Percentiles rank a stretch among this genome's conserved stretches.
Conservation (phyloP, 148 eudicot genomes). For the Vaccinium vitisidaea region DNA sequence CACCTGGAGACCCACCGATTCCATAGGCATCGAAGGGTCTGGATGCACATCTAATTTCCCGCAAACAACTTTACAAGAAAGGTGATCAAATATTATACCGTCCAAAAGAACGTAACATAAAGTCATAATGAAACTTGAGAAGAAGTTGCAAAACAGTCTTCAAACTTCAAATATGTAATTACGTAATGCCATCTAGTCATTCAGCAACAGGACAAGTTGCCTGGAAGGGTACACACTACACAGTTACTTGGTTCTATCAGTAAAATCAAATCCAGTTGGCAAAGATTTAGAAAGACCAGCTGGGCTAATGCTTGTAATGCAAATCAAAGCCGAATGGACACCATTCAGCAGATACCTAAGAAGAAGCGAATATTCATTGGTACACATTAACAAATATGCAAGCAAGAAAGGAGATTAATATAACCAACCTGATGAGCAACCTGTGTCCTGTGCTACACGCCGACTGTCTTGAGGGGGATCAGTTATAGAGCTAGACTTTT, state of each 20-base stretch:
- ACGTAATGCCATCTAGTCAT: background rate
- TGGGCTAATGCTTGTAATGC: background rate
- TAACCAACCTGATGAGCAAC: constrained; percentile 40
- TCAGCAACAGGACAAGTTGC: background rate
- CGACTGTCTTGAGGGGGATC: constrained; percentile 53
- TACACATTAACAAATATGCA: background rate
- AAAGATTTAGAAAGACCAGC: background rate
- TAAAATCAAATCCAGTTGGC: background rate
- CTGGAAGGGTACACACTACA: background rate
- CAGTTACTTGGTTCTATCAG: background rate
- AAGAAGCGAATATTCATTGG: background rate
- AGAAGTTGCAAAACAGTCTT: background rate
- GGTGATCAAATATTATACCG: background rate
- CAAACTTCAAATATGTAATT: background rate
- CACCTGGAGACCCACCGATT: background rate
- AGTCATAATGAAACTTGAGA: background rate
- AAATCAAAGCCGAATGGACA: background rate
- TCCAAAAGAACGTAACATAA: background rate
- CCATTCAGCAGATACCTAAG: background rate
- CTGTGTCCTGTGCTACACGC: constrained; percentile 60
- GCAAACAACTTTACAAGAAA: background rate
- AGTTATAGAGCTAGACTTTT: constrained; percentile 26
- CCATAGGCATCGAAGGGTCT: background rate
- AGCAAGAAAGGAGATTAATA: background rate
- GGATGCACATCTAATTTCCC: background rate